These are phyloP conservation scores for Trametes maxima DNA, from an alignment of 768 basidiomycete species.

Conservation along the genomic window DNA sequence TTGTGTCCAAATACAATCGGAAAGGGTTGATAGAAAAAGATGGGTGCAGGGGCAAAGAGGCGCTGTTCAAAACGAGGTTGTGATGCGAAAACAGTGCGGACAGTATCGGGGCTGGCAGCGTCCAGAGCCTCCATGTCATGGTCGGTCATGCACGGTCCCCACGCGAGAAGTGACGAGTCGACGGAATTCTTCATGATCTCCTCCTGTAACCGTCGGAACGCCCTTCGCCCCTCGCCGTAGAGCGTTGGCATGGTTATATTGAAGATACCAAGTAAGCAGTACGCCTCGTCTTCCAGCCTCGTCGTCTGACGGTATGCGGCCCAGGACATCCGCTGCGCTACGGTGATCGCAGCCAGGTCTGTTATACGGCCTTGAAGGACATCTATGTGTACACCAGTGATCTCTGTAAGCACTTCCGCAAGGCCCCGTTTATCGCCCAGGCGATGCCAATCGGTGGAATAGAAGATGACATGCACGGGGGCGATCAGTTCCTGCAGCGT, in stretches of 20 bases:
- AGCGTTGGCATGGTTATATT: conserved; percentile 1
- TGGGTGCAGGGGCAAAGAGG: too few relatives aligned
- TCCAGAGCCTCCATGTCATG: neutral
- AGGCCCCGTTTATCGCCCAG: conserved; percentile 2
- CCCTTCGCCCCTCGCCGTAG: conserved; percentile 8
- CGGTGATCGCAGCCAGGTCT: neutral
- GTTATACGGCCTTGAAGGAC: neutral
- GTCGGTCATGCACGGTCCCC: neutral
- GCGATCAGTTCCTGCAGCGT: conserved; percentile 16
- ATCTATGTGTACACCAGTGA: neutral
- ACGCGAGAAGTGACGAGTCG: conserved; percentile 1
- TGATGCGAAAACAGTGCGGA: neutral
- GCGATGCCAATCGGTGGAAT: neutral
- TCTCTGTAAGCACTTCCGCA: neutral
- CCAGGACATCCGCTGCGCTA: conserved; percentile 9
- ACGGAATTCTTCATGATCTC: conserved; percentile 1
- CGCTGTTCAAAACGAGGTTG: neutral
- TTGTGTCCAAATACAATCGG: too few relatives aligned
- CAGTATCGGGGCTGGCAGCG: neutral
- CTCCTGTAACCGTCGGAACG: conserved; percentile 6
- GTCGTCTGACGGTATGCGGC: conserved; percentile 2
- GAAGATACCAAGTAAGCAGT: conserved; percentile 10
- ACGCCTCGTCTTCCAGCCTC: conserved; percentile 10
- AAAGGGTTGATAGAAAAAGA: too few relatives aligned
- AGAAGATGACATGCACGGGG: neutral